phyloP scores from a whole-genome alignment of 2,329 filamentous ascomycete genomes.

The Monilinia fructicola region DNA sequence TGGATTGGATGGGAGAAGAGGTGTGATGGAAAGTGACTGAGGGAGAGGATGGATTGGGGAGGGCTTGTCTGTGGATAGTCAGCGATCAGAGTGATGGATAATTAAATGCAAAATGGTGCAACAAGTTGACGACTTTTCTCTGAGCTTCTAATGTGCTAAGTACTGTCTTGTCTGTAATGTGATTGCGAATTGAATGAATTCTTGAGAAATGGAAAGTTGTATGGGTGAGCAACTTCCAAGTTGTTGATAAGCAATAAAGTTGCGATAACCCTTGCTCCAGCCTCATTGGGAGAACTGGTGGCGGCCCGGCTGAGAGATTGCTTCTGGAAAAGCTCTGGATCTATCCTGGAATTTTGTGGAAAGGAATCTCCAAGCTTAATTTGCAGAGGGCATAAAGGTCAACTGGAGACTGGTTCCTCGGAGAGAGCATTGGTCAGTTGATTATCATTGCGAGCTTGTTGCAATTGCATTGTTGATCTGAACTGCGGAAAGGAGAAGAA shows the following conservation, averaged over 20 bases:
- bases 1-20: not conserved
- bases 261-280: conserved; percentile 13
- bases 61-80: not conserved
- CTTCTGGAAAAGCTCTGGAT: not conserved
- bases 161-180: too few relatives aligned
- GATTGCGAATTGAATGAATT: not conserved
- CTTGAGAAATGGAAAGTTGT: not conserved
- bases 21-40: not conserved
- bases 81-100: too few relatives aligned
- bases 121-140: too few relatives aligned
- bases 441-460: conserved; percentile 9
- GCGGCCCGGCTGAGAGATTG: conserved; percentile 16
- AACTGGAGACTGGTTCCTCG: conserved; percentile 2
- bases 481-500: conserved; percentile 19
- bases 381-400: conserved; percentile 9
- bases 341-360: conserved; percentile 10
- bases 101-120: too few relatives aligned
- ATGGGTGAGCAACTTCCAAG: not conserved
- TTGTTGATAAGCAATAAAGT: conserved; percentile 6
- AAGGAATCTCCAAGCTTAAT: conserved; percentile 1
- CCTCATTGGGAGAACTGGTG: conserved; percentile 11
- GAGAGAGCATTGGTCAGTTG: conserved; percentile 15
- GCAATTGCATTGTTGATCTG: not conserved
- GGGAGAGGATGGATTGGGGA: not conserved
- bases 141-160: too few relatives aligned